Evolutionary conservation across 805 yeast genomes (phyloP).

Genomic region (Candida ficus): DNA sequence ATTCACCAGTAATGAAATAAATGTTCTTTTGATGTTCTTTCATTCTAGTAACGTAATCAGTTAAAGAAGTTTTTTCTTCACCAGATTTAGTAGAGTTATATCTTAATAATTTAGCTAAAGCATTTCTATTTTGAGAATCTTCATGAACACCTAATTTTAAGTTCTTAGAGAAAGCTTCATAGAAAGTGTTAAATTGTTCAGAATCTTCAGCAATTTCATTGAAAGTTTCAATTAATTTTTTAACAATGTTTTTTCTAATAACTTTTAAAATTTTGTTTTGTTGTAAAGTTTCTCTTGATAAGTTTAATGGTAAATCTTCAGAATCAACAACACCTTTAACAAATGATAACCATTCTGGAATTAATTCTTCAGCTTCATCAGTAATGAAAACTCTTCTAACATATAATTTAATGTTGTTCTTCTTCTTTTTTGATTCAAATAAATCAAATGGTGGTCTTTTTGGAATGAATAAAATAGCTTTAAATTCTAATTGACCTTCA

Average conservation of each 20-base stretch:
- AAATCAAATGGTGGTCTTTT: constrained; percentile 99
- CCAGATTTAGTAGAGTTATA: constrained; percentile 93
- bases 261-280: constrained; percentile 99
- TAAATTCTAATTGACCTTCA: constrained; percentile 99
- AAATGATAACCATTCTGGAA: constrained; percentile 98
- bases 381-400: constrained; percentile 99
- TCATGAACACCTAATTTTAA: constrained; percentile 98
- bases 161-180: constrained; percentile 97
- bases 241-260: constrained; percentile 97
- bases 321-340: constrained; percentile 99
- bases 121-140: constrained; percentile 94
- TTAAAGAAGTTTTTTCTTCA: constrained; percentile 90
- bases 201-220: constrained; percentile 98
- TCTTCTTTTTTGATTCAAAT: constrained; percentile 98
- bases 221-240: constrained; percentile 97
- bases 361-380: constrained; percentile 98
- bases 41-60: constrained; percentile 99
- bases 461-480: constrained; percentile 95
- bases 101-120: constrained; percentile 94
- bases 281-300: constrained; percentile 99
- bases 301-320: constrained; percentile 98
- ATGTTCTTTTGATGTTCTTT: constrained; percentile 99
- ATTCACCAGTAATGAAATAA: constrained; percentile 99
- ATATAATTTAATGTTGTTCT: constrained; percentile 95
- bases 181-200: constrained; percentile 98